Conservation (phyloP, 768 basidiomycete genomes). For the Phanerochaete carnosa region DNA sequence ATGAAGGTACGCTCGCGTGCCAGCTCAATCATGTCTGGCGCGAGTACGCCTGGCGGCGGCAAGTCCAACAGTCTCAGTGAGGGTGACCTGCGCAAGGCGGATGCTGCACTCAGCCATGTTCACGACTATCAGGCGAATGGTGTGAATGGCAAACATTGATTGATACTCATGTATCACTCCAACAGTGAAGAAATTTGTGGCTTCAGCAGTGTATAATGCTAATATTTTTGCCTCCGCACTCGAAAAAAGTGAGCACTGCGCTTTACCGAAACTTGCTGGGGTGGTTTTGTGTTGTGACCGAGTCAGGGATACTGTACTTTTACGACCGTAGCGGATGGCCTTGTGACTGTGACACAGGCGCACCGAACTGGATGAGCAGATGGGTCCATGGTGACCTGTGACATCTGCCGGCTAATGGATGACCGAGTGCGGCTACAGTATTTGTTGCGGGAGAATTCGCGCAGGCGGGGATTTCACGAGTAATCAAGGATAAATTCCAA, state of each 20-base stretch:
- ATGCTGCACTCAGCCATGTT: slow-evolving; percentile 77
- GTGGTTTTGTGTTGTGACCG: not conserved
- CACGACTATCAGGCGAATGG: slow-evolving; percentile 16
- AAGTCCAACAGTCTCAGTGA: slow-evolving; percentile 80
- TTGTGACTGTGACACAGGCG: too few species aligned
- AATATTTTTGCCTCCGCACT: not conserved
- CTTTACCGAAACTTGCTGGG: not conserved
- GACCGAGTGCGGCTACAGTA: too few species aligned
- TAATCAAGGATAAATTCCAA: too few species aligned
- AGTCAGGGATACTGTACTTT: too few species aligned
- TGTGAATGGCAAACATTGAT: slow-evolving; percentile 16
- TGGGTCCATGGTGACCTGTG: too few species aligned
- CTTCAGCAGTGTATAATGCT: not conserved
- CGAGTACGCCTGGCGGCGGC: slow-evolving; percentile 87
- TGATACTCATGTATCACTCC: not conserved
- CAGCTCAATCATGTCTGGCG: slow-evolving; percentile 68
- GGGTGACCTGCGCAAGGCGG: slow-evolving; percentile 81
- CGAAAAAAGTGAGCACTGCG: not conserved
- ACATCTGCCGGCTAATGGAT: too few species aligned
- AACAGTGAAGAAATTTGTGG: not conserved
- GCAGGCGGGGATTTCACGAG: too few species aligned
- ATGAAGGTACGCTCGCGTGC: slow-evolving; percentile 87
- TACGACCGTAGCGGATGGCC: not conserved
- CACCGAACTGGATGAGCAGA: too few species aligned
- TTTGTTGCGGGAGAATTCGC: too few species aligned